phyloP scores from a whole-genome alignment of 495 filamentous ascomycete species.

The Penicillium ucsense region DNA sequence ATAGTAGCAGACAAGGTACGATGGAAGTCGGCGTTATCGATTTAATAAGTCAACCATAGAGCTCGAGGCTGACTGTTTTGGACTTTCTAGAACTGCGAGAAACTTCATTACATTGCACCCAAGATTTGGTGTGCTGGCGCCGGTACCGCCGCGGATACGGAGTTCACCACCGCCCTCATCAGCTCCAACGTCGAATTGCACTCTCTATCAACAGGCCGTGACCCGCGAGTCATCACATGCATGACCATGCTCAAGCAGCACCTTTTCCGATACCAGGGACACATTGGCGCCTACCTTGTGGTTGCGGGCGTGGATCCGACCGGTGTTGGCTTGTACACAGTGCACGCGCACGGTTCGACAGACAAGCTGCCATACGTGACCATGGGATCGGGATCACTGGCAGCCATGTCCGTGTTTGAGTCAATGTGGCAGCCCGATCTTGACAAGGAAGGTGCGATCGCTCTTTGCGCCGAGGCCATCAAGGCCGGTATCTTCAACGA shows the following conservation, averaged over 20 bases:
- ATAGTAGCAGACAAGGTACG: constrained; percentile 96
- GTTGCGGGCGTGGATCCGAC: constrained; percentile 97
- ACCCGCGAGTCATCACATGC: constrained; percentile 94
- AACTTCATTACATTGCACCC: constrained; percentile 96
- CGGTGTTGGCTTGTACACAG: constrained; percentile 91
- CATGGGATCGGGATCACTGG: constrained; percentile 93
- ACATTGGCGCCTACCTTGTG: constrained; percentile 97
- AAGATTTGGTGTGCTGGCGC: constrained; percentile 99
- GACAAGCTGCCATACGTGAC: constrained; percentile 99
- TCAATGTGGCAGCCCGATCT: constrained; percentile 81
- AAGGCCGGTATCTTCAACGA: constrained; percentile 99
- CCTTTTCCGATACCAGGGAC: constrained; percentile 94
- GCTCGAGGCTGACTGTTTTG: neutral
- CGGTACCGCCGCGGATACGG: constrained; percentile 95
- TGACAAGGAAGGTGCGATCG: constrained; percentile 71
- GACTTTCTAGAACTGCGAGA: constrained; percentile 79
- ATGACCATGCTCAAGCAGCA: constrained; percentile 99
- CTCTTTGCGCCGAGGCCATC: constrained; percentile 78
- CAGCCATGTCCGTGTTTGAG: constrained; percentile 98
- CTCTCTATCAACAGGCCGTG: constrained; percentile 86
- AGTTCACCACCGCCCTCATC: constrained; percentile 98
- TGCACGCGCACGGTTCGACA: constrained; percentile 96
- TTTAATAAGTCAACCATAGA: neutral
- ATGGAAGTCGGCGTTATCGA: neutral
- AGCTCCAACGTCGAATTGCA: constrained; percentile 97